Evolutionary conservation across 2,329 filamentous ascomycete genomes (phyloP).

Genomic region (Phialocephala sp.): DNA sequence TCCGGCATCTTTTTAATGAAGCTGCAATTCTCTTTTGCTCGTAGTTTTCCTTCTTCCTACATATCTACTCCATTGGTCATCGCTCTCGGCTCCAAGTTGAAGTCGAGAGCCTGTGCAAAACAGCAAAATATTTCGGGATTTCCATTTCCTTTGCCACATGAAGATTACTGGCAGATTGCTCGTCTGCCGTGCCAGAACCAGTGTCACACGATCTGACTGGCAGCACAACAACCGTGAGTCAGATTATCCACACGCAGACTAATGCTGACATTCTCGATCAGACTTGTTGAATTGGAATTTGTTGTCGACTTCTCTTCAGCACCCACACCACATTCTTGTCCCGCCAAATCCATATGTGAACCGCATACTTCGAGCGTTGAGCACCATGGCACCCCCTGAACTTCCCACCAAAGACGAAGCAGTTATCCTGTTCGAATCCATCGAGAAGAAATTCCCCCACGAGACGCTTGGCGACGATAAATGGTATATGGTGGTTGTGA

Average conservation of each 20-base stretch:
- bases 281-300: background rate
- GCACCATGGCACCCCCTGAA: constrained; percentile 26
- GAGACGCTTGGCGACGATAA: constrained; percentile 49
- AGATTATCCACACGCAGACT: background rate
- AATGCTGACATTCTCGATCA: background rate
- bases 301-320: background rate
- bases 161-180: background rate
- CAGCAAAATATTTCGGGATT: background rate
- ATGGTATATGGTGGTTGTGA: constrained; percentile 53
- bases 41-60: no score
- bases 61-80: no score
- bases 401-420: constrained; percentile 48
- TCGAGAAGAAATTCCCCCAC: constrained; percentile 51
- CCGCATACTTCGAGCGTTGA: background rate
- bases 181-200: background rate
- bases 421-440: constrained; percentile 46
- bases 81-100: no score
- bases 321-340: no score
- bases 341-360: background rate
- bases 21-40: no score
- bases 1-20: no score
- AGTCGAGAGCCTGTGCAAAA: background rate
- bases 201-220: background rate
- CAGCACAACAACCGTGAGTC: background rate
- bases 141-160: background rate